Percentiles rank a stretch among this genome's conserved stretches.
These are phyloP conservation scores for Colletotrichum ledebouriae DNA, from an alignment of 2,329 filamentous ascomycete genomes.

Conservation along the genomic window DNA sequence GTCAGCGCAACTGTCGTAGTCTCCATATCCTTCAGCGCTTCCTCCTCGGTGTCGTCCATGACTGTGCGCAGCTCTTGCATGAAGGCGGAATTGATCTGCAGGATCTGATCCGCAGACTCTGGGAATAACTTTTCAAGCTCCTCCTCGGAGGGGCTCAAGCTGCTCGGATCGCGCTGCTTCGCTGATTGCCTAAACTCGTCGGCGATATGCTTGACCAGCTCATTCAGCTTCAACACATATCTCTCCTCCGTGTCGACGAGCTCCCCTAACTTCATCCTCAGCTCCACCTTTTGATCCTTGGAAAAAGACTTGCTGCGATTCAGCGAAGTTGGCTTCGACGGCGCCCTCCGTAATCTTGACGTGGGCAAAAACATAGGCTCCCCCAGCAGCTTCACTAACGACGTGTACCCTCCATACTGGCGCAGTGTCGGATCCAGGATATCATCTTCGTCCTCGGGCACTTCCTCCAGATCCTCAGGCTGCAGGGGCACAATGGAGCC, in stretches of 20 bases:
- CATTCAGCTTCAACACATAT: constrained; percentile 89
- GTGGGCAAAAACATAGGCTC: constrained; percentile 90
- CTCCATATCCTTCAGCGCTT: constrained; percentile 83
- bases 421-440: constrained; percentile 73
- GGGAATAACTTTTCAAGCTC: constrained; percentile 86
- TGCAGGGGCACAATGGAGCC: constrained; percentile 79
- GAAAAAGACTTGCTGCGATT: constrained; percentile 84
- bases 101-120: constrained; percentile 81
- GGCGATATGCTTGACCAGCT: constrained; percentile 85
- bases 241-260: constrained; percentile 93
- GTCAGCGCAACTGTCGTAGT: constrained; percentile 58
- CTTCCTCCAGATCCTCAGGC: constrained; percentile 70
- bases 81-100: constrained; percentile 86
- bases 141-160: constrained; percentile 78
- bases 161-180: constrained; percentile 68
- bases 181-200: constrained; percentile 82
- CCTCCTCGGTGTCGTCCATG: constrained; percentile 86
- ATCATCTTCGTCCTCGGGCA: constrained; percentile 74
- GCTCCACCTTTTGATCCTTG: constrained; percentile 83
- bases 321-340: constrained; percentile 85
- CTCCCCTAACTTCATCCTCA: constrained; percentile 91
- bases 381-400: constrained; percentile 83
- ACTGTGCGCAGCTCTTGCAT: constrained; percentile 80
- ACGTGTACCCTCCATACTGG: constrained; percentile 83
- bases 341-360: constrained; percentile 84